phyloP scores from a whole-genome alignment of 805 yeast genomes.

The Lipomyces mesembrius region DNA sequence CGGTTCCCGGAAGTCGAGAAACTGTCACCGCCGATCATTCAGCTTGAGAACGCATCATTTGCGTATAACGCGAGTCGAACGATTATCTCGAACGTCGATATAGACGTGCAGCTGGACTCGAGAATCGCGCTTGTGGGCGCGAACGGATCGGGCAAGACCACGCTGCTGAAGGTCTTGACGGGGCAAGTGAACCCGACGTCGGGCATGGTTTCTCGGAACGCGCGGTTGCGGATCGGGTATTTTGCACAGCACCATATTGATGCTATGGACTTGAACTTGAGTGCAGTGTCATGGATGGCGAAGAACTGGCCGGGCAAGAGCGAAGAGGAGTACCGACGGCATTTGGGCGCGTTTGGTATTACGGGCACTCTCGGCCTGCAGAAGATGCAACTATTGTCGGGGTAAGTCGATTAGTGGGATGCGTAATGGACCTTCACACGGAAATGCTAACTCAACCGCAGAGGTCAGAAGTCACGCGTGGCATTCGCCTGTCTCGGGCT shows the following conservation, averaged over 20 bases:
- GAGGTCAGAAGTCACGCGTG: constrained; percentile 96
- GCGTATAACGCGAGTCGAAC: constrained; percentile 72
- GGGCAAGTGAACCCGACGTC: constrained; percentile 71
- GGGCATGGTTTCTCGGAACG: constrained; percentile 81
- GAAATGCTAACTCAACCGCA: constrained; percentile 5
- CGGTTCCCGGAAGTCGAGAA: constrained; percentile 94
- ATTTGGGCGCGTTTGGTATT: constrained; percentile 95
- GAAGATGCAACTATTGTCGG: constrained; percentile 85
- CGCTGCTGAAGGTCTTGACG: constrained; percentile 83
- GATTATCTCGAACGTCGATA: constrained; percentile 74
- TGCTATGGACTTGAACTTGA: constrained; percentile 83
- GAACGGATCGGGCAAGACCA: constrained; percentile 99
- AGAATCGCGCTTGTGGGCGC: constrained; percentile 98
- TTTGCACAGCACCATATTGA: constrained; percentile 99
- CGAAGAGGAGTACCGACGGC: constrained; percentile 96
- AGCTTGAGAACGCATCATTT: constrained; percentile 81
- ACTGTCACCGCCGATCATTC: constrained; percentile 90
- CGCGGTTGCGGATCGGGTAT: constrained; percentile 89
- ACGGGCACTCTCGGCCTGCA: constrained; percentile 93
- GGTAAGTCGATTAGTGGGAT: constrained; percentile 44
- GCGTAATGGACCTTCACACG: not conserved
- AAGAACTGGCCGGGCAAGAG: constrained; percentile 86
- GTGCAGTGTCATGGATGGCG: constrained; percentile 96
- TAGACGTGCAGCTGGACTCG: constrained; percentile 91
- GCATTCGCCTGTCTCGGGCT: constrained; percentile 96